A percentile compares a stretch with the other conserved stretches of the same genome.
Evolutionary conservation across 2,329 filamentous ascomycete species (phyloP).

Genomic region (Penicillium digitatum): DNA sequence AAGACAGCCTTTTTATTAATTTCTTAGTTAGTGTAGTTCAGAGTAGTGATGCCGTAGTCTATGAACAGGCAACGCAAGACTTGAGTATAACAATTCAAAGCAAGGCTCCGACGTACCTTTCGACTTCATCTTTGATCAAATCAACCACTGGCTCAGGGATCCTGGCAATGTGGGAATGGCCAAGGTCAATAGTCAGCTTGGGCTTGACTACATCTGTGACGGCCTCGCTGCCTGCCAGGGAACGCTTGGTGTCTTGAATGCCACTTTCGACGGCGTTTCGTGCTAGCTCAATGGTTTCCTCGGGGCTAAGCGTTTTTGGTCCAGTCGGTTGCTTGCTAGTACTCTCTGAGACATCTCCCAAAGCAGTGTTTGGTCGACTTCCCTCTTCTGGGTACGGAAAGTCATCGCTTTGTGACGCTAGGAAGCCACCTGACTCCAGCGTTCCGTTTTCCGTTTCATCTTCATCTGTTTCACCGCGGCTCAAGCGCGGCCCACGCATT

Average conservation of each 20-base stretch:
- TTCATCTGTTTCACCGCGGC: conserved; percentile 33
- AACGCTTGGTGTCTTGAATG: conserved; percentile 47
- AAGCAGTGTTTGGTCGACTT: conserved; percentile 25
- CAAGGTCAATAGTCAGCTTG: conserved; percentile 51
- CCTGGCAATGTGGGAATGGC: conserved; percentile 47
- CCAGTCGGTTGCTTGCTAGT: conserved; percentile 22
- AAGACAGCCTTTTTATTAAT: conserved; percentile 40
- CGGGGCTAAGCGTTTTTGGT: conserved; percentile 35
- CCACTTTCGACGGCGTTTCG: conserved; percentile 46
- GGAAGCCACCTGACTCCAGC: conserved; percentile 29
- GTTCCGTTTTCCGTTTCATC: conserved; percentile 27
- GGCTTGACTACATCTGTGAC: conserved; percentile 47
- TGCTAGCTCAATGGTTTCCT: conserved; percentile 47
- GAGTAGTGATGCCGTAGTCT: not conserved
- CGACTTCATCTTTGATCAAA: conserved; percentile 52
- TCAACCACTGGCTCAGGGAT: conserved; percentile 50
- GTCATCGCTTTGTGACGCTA: conserved; percentile 24
- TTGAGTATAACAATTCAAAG: not conserved
- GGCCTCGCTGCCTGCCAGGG: conserved; percentile 44
- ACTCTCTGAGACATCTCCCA: conserved; percentile 21
- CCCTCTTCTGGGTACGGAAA: conserved; percentile 28
- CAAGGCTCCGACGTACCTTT: conserved; percentile 38
- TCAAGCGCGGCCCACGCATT: conserved; percentile 31
- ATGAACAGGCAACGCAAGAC: not conserved
- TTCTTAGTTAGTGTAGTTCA: conserved; percentile 13